These are phyloP conservation scores for Microbotryum intermedium DNA, from an alignment of 1,284 basidiomycete genomes.

Conservation along the genomic window DNA sequence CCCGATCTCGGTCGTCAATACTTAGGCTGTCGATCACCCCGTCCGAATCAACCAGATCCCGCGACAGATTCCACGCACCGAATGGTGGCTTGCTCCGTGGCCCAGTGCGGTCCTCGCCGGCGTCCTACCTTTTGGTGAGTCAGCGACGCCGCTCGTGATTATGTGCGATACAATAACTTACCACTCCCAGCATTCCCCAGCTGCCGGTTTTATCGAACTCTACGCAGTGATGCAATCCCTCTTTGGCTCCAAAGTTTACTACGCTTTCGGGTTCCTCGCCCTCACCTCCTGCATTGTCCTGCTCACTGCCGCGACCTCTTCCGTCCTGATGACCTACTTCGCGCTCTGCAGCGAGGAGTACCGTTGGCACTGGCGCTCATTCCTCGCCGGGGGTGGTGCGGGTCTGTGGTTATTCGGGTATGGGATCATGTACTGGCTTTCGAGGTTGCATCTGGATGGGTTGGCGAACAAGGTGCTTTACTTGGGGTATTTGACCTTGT, in stretches of 20 bases:
- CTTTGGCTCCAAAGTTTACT: slow-evolving; percentile 66
- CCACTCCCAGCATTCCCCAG: slow-evolving; percentile 42
- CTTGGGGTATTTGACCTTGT: slow-evolving; percentile 79
- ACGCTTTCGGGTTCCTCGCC: slow-evolving; percentile 91
- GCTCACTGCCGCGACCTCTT: slow-evolving; percentile 80
- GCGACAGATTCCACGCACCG: slow-evolving; percentile 39
- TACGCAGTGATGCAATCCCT: slow-evolving; percentile 89
- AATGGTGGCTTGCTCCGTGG: slow-evolving; percentile 45
- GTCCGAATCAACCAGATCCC: slow-evolving; percentile 89
- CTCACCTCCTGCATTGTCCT: slow-evolving; percentile 76
- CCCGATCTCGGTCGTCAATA: too few relatives aligned
- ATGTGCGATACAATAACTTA: background rate
- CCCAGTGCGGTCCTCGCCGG: slow-evolving; percentile 73
- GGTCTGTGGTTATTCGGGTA: slow-evolving; percentile 87
- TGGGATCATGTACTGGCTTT: slow-evolving; percentile 37
- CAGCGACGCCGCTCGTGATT: too few relatives aligned
- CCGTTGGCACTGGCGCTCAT: slow-evolving; percentile 94
- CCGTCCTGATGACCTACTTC: slow-evolving; percentile 87
- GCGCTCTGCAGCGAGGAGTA: slow-evolving; percentile 92
- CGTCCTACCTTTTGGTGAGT: slow-evolving; percentile 77
- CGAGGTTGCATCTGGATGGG: slow-evolving; percentile 59
- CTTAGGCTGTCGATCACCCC: slow-evolving; percentile 67
- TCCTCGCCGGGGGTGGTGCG: slow-evolving; percentile 86
- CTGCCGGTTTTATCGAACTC: slow-evolving; percentile 89
- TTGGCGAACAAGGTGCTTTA: slow-evolving; percentile 78